phyloP scores from a whole-genome alignment of 1,284 basidiomycete genomes.

The Melanopsichium pennsylvanicum region DNA sequence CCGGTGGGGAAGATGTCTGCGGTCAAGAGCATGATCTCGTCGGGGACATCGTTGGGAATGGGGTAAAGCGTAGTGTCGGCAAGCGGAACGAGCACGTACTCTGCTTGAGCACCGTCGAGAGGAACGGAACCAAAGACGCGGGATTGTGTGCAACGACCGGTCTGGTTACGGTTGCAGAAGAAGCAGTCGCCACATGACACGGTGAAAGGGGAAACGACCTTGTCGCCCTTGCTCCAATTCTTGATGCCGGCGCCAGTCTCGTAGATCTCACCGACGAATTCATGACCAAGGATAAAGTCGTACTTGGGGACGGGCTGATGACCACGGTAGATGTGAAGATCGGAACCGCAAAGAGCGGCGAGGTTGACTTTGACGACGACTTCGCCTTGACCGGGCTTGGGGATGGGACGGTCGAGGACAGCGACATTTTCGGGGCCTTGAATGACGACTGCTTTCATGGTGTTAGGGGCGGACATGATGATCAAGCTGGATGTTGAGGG shows the following conservation, averaged over 20 bases:
- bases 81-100: conserved; percentile 79
- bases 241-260: conserved; percentile 75
- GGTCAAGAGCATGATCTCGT: conserved; percentile 70
- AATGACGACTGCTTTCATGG: conserved; percentile 60
- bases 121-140: conserved; percentile 76
- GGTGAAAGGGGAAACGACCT: conserved; percentile 87
- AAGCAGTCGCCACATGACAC: conserved; percentile 72
- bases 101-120: conserved; percentile 84
- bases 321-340: conserved; percentile 72
- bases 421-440: conserved; percentile 55
- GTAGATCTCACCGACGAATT: conserved; percentile 81
- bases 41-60: conserved; percentile 69
- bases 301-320: conserved; percentile 50
- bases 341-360: conserved; percentile 79
- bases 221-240: conserved; percentile 78
- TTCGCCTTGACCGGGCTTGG: conserved; percentile 47
- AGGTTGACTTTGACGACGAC: conserved; percentile 58
- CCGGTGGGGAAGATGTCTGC: conserved; percentile 71
- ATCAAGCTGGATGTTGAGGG: too few relatives aligned
- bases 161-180: conserved; percentile 78
- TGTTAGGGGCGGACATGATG: conserved; percentile 39
- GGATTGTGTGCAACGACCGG: conserved; percentile 76
- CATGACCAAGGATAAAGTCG: conserved; percentile 73
- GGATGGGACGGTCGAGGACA: conserved; percentile 58
- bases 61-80: conserved; percentile 81